Percentiles rank a stretch among this genome's conserved stretches.
Conservation (phyloP, 1,139 yeast species). For the Pichia sp. region DNA sequence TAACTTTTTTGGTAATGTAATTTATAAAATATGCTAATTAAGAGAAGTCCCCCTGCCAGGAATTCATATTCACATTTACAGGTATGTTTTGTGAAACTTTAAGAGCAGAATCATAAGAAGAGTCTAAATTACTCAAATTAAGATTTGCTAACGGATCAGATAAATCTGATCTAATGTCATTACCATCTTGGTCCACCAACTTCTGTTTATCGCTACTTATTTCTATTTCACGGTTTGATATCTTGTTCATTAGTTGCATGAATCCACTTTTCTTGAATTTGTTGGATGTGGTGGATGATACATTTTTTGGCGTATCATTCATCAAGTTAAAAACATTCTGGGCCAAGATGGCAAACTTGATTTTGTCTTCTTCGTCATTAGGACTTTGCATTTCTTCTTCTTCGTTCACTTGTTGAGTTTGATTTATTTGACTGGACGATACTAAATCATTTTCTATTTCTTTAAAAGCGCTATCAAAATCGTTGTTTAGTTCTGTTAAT, state of each 20-base stretch:
- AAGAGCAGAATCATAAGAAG: conserved; percentile 13
- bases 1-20: too few species aligned
- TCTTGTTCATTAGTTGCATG: conserved; percentile 32
- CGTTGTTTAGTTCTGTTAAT: conserved; percentile 8
- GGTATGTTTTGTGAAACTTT: conserved; percentile 6
- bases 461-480: conserved; percentile 25
- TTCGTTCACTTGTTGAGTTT: conserved; percentile 6
- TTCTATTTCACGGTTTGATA: conserved; percentile 33
- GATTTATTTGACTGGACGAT: conserved; percentile 1
- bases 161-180: conserved; percentile 10
- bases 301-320: conserved; percentile 29
- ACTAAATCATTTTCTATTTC: conserved; percentile 25
- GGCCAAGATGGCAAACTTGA: conserved; percentile 33
- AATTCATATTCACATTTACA: conserved; percentile 4
- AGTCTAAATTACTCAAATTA: not conserved
- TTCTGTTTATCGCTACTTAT: conserved; percentile 28
- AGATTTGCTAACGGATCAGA: conserved; percentile 9
- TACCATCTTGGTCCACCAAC: conserved; percentile 25
- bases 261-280: conserved; percentile 35
- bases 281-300: conserved; percentile 24
- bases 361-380: conserved; percentile 25
- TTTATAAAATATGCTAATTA: too few species aligned
- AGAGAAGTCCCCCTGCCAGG: conserved; percentile 17
- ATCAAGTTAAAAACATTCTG: conserved; percentile 32
- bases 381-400: conserved; percentile 3